Conservation (phyloP, 305 asterid genomes). For the Andrographis paniculata region DNA sequence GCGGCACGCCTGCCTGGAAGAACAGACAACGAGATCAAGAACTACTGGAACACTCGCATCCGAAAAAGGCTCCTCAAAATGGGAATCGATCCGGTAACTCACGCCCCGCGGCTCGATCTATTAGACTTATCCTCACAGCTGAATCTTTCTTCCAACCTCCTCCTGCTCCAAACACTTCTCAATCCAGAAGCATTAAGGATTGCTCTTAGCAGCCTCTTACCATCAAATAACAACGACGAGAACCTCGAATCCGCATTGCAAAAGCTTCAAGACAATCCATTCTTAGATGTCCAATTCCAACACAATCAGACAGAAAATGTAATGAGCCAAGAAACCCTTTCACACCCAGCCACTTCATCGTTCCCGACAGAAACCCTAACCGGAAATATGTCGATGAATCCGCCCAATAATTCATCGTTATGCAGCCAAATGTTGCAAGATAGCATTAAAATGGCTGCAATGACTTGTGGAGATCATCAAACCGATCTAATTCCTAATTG, state of each 20-base stretch:
- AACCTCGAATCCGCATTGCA: conserved; percentile 21
- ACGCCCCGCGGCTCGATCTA: conserved; percentile 28
- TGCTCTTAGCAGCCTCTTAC: conserved; percentile 19
- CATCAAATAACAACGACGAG: conserved; percentile 21
- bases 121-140: conserved; percentile 34
- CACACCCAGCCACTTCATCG: conserved; percentile 11
- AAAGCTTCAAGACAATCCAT: conserved; percentile 26
- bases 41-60: conserved; percentile 46
- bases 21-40: conserved; percentile 46
- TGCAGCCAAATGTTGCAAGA: conserved; percentile 8
- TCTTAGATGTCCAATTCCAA: conserved; percentile 21
- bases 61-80: conserved; percentile 34
- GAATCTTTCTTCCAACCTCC: conserved; percentile 27
- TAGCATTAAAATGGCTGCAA: background rate
- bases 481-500: too few species aligned
- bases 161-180: conserved; percentile 32
- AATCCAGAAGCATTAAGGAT: conserved; percentile 32
- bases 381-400: conserved; percentile 11
- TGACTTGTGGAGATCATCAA: too few species aligned
- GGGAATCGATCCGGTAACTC: conserved; percentile 43
- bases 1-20: conserved; percentile 46
- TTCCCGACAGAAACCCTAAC: conserved; percentile 7
- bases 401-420: conserved; percentile 7
- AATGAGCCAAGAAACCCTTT: conserved; percentile 18
- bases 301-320: conserved; percentile 20